Base-by-base conservation (phyloP, 164 flowering plant species). In the Santalum album region DNA sequence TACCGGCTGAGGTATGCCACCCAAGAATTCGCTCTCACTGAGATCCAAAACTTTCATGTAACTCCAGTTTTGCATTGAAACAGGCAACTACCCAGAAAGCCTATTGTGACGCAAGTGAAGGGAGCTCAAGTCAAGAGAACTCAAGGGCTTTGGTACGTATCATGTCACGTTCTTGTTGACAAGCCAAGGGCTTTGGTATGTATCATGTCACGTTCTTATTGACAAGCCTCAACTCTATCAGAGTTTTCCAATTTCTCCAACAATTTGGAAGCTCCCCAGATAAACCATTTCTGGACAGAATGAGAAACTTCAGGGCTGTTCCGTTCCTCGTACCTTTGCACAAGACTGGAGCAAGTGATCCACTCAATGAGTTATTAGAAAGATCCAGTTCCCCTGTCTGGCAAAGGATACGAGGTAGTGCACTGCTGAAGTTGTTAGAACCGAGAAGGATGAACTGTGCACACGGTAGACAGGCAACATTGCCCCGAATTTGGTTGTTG, bases 131-230 rank as follows among this genome's bases (percentile, higher is more conserved):
- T 17, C 25, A n/a, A 26, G 34, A 1, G 6, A 56, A 29, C 10
- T 59, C 9, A 70, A 7, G 1, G 65, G 69, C 3, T 19, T 32
- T 10, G 81, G 78, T 46, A 80, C 65, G 0, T 22, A 27, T 12
- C 80, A 77, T 1, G 58, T 51, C 15, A 77, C n/a, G 19, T 36
- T 45, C 36, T 77, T 77, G 19, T 51, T 49, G 14, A 51, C 11
- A 38, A n/a, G 63, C 61, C 9, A 70, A 7, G 1, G 65, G 69
- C 3, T 19, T 32, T 10, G 81, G 78, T 46, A 80, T 67, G 0
- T 22, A 27, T 12, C 80, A 77, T 1, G 58, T 51, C 15, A 77
- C n/a, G 19, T 36, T 45, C 36, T 77, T 77, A n/a, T 51, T 49
- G 14, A 51, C 42, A 25, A 78, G 19, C 50, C 57, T 60, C 0